These are phyloP conservation scores for Aeminium ludgeri DNA, from an alignment of 495 filamentous ascomycete genomes.

Conservation along the genomic window DNA sequence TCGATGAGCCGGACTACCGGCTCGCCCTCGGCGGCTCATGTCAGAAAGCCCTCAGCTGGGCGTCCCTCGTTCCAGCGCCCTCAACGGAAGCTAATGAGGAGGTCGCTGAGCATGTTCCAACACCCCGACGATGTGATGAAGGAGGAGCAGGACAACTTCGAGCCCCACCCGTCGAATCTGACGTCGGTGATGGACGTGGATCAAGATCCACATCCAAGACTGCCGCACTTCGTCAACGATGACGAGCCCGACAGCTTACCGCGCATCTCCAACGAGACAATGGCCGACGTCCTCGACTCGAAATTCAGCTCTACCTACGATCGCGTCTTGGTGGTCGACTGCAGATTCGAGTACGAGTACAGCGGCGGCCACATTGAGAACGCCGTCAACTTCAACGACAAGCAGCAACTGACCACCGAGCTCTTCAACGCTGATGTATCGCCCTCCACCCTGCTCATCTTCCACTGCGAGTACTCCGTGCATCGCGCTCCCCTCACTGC, in stretches of 20 bases:
- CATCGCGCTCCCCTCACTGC: conserved; percentile 87
- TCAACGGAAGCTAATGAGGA: conserved; percentile 71
- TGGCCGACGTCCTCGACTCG: conserved; percentile 74
- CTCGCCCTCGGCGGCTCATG: conserved; percentile 52
- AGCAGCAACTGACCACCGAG: conserved; percentile 60
- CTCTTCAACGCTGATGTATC: conserved; percentile 48
- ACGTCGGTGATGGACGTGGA: conserved; percentile 64
- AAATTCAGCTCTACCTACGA: conserved; percentile 59
- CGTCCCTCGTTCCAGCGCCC: conserved; percentile 34
- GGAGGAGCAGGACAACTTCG: conserved; percentile 41
- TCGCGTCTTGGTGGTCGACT: conserved; percentile 75
- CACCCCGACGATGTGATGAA: conserved; percentile 73
- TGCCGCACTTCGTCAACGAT: conserved; percentile 74
- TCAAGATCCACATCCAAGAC: conserved; percentile 40
- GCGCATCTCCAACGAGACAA: conserved; percentile 62
- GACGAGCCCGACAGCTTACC: conserved; percentile 71
- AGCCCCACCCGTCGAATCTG: conserved; percentile 30
- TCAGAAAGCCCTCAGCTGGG: conserved; percentile 48
- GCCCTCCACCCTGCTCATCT: conserved; percentile 61
- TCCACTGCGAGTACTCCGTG: conserved; percentile 97
- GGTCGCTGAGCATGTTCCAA: conserved; percentile 96
- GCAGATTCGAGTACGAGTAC: conserved; percentile 97
- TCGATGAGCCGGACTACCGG: conserved; percentile 41
- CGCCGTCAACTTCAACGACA: conserved; percentile 90
- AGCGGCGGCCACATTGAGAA: conserved; percentile 87